Evolutionary conservation across 345 rosid species (phyloP), one percentile per base, ranked within the genome.

Genomic region (Syzygium oleosum): DNA sequence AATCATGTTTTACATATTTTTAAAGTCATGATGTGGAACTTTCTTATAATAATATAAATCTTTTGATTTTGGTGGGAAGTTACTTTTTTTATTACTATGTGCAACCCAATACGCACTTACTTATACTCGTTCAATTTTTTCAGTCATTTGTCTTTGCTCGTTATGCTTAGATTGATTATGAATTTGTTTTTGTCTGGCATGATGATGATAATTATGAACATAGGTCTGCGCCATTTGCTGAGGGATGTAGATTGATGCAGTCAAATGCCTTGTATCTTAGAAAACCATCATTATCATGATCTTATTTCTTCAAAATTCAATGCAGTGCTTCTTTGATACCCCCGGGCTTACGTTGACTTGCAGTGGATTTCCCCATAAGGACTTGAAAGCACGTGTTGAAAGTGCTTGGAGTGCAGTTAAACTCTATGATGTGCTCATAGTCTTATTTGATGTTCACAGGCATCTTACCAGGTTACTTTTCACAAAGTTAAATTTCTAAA

Each of bases 311-410:
- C 54, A 4, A 38, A 16, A 11, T 73, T 38, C 51, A 85, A 29
- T 90, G 93, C 91, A 97, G 99, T 94, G 99, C 88, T 94, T 98
- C 91, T 96, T 98, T 83, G 99, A 98, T 92, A 98, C 99, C 41
- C 99, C 99, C 23, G 99, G 99, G 63, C 88, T 96, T 12, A 94
- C 91, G 94, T 86, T 98, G 87, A 95, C 92, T 88, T 92, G 88
- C 65, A 91, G 91, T 53, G 98, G 99, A 29, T 91, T 88, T 88
- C 94, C 98, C 85, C 88, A 94, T 90, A 96, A 96, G 91, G 99
- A 98, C 85, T 90, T 95, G 31, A 95, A 93, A 91, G 85, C 91
- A 87, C 99, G 99, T 5, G 96, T 96, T 56, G 94, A 98, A 89
- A 94, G 93, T 88, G 98, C 95, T 55, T 96, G 99, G 99, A 94